Percentiles rank a stretch among this genome's conserved stretches.
Conservation (phyloP, 768 basidiomycete species). For the Flagelloscypha sp. region DNA sequence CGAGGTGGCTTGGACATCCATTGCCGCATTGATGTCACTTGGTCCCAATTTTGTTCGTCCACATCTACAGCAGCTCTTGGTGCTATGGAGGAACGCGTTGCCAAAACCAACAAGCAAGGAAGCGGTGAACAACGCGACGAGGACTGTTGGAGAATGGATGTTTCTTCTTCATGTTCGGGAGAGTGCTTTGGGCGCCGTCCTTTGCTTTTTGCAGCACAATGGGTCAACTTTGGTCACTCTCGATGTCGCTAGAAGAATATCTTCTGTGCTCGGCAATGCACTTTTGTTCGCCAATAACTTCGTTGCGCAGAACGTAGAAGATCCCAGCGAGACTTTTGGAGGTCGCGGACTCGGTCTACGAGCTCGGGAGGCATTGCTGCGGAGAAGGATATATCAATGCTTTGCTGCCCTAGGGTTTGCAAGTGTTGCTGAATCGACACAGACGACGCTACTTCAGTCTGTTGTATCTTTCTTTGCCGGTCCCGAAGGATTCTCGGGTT, state of each 20-base stretch:
- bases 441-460: slow-evolving; percentile 71
- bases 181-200: slow-evolving; percentile 80
- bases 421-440: slow-evolving; percentile 76
- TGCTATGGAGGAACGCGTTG: slow-evolving; percentile 94
- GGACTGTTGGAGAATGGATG: slow-evolving; percentile 75
- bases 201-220: slow-evolving; percentile 83
- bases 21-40: slow-evolving; percentile 84
- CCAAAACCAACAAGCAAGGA: slow-evolving; percentile 94
- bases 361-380: slow-evolving; percentile 75
- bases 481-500: slow-evolving; percentile 74
- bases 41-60: slow-evolving; percentile 91
- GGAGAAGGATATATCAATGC: slow-evolving; percentile 82
- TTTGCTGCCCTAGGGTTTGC: slow-evolving; percentile 76
- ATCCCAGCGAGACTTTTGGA: slow-evolving; percentile 37
- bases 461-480: slow-evolving; percentile 78
- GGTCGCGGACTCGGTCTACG: slow-evolving; percentile 36
- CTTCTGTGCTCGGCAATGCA: slow-evolving; percentile 80
- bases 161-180: slow-evolving; percentile 90
- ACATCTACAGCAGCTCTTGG: slow-evolving; percentile 87
- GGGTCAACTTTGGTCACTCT: slow-evolving; percentile 67
- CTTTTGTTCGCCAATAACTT: slow-evolving; percentile 87
- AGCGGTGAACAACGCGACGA: slow-evolving; percentile 42
- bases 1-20: slow-evolving; percentile 90
- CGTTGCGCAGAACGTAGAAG: slow-evolving; percentile 60
- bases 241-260: slow-evolving; percentile 84